Evolutionary conservation across 2,329 filamentous ascomycete genomes (phyloP).

Genomic region (Fusarium sp.): DNA sequence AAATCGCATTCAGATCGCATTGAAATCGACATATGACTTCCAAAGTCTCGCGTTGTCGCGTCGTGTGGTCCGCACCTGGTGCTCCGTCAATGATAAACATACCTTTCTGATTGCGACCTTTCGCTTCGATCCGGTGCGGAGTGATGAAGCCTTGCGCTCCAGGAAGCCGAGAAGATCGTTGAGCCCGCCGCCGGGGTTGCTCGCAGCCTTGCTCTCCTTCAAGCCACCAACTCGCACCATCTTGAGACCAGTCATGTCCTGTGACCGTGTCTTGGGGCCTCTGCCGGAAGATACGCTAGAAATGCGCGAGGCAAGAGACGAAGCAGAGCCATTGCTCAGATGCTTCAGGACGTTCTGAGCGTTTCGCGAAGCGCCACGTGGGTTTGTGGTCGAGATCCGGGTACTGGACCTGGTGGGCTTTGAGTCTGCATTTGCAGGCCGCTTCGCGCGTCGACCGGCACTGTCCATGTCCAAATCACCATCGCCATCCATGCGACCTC

Average conservation of each 20-base stretch:
- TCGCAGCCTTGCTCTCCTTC: conserved; percentile 75
- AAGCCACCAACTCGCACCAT: conserved; percentile 70
- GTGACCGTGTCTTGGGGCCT: conserved; percentile 38
- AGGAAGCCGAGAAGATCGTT: conserved; percentile 75
- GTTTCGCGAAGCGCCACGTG: conserved; percentile 51
- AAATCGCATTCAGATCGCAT: conserved; percentile 2
- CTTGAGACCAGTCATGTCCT: conserved; percentile 41
- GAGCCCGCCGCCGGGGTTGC: conserved; percentile 75
- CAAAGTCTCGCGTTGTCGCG: conserved; percentile 35
- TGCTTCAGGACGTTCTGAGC: conserved; percentile 60
- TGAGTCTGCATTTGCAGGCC: conserved; percentile 42
- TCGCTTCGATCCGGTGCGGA: conserved; percentile 60
- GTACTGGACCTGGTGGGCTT: conserved; percentile 44
- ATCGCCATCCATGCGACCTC: conserved; percentile 62
- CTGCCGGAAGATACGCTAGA: conserved; percentile 46
- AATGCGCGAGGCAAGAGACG: conserved; percentile 50
- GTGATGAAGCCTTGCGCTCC: conserved; percentile 74
- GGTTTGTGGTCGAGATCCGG: conserved; percentile 44
- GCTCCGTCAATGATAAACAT: conserved; percentile 63
- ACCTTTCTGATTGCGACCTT: conserved; percentile 80
- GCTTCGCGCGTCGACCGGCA: conserved; percentile 50
- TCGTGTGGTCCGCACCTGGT: conserved; percentile 45
- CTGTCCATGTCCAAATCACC: conserved; percentile 71
- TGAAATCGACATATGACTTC: conserved; percentile 36
- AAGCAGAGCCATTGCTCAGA: conserved; percentile 51